Evolutionary conservation across 495 filamentous ascomycete species (phyloP).

Genomic region (Umbilicaria muhlenbergii): DNA sequence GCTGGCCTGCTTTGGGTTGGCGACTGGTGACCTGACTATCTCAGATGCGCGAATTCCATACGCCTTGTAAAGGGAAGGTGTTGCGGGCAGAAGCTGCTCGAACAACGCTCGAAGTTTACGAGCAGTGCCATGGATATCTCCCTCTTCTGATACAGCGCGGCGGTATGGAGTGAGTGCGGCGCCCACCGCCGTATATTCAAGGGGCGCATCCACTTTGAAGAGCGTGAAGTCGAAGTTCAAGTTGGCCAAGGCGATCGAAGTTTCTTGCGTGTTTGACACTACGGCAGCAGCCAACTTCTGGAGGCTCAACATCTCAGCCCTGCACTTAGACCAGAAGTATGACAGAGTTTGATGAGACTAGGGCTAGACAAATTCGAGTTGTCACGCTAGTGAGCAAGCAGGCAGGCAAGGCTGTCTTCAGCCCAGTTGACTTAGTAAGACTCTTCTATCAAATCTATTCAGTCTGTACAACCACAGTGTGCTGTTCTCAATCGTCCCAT

Average conservation of each 20-base stretch:
- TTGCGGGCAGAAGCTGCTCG: constrained; percentile 11
- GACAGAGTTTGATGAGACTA: too few relatives aligned
- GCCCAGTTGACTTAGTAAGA: too few relatives aligned
- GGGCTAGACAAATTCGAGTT: too few relatives aligned
- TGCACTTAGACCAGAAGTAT: too few relatives aligned
- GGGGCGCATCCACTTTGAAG: constrained; percentile 17
- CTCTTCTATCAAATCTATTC: too few relatives aligned
- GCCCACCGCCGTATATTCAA: constrained; percentile 16
- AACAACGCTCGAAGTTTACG: constrained; percentile 19
- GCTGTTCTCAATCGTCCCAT: too few relatives aligned
- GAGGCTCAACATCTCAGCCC: too few relatives aligned
- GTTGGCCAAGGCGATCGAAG: constrained; percentile 15
- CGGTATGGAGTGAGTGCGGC: constrained; percentile 9
- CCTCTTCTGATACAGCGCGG: constrained; percentile 15
- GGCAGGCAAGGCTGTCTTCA: too few relatives aligned
- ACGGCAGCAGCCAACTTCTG: neutral
- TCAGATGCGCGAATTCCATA: constrained; percentile 16
- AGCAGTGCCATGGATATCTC: constrained; percentile 16
- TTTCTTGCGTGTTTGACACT: constrained; percentile 12
- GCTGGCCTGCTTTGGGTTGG: constrained; percentile 4
- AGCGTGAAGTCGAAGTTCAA: constrained; percentile 24
- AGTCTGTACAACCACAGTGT: too few relatives aligned
- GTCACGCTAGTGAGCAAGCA: too few relatives aligned
- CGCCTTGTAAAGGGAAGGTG: constrained; percentile 8
- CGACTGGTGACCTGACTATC: constrained; percentile 5